Percentiles rank a stretch among this genome's conserved stretches.
Conservation (phyloP, 169 alveolate genomes). For the Babesia bovis region DNA sequence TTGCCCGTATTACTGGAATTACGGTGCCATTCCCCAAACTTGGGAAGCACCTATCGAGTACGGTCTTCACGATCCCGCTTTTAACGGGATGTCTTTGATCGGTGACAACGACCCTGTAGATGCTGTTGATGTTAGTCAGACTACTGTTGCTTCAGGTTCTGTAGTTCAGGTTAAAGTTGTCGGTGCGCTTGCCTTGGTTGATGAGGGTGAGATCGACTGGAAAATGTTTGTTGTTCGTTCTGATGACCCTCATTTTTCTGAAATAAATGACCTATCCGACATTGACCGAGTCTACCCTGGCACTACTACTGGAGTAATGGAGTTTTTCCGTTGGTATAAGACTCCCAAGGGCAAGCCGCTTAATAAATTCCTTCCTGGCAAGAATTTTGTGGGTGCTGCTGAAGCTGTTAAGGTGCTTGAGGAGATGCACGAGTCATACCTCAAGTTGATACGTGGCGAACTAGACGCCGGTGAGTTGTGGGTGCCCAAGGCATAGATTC, state of each 20-base stretch:
- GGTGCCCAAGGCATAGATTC: slow-evolving; percentile 23
- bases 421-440: slow-evolving; percentile 47
- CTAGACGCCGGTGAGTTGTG: slow-evolving; percentile 27
- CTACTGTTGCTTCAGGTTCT: slow-evolving; percentile 69
- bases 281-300: slow-evolving; percentile 75
- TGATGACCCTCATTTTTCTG: slow-evolving; percentile 71
- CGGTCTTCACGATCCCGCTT: slow-evolving; percentile 44
- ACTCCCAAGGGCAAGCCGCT: slow-evolving; percentile 68
- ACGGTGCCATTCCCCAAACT: slow-evolving; percentile 91
- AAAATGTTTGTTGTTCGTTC: slow-evolving; percentile 79
- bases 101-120: slow-evolving; percentile 95
- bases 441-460: slow-evolving; percentile 39
- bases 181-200: slow-evolving; percentile 89
- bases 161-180: slow-evolving; percentile 79
- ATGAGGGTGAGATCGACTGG: slow-evolving; percentile 92
- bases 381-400: slow-evolving; percentile 37
- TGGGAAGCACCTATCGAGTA: slow-evolving; percentile 88
- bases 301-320: slow-evolving; percentile 64
- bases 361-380: slow-evolving; percentile 51
- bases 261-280: slow-evolving; percentile 69
- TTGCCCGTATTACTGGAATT: slow-evolving; percentile 87
- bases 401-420: slow-evolving; percentile 58
- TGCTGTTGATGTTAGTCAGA: slow-evolving; percentile 80
- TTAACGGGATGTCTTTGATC: slow-evolving; percentile 23
- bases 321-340: slow-evolving; percentile 66